Conservation (phyloP, 1,139 yeast genomes). For the Yarrowia galli region DNA sequence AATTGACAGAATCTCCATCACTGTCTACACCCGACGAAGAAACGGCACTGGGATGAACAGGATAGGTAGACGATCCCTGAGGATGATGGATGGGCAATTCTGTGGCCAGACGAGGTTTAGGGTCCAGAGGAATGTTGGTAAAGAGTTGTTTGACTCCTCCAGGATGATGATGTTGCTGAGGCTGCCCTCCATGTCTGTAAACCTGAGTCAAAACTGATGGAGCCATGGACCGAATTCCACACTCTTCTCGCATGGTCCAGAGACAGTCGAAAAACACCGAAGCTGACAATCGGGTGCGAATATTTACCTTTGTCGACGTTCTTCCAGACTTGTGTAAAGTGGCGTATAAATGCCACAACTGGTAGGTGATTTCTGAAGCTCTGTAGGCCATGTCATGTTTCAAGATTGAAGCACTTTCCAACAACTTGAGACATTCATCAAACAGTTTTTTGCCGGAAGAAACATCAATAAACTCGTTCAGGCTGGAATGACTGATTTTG, state of each 20-base stretch:
- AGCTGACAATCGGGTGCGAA: slow-evolving; percentile 87
- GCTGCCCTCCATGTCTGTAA: slow-evolving; percentile 41
- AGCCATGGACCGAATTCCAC: slow-evolving; percentile 60
- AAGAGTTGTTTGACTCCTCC: slow-evolving; percentile 41
- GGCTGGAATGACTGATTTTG: slow-evolving; percentile 76
- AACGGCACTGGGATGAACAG: slow-evolving; percentile 6
- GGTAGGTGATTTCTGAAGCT: slow-evolving; percentile 91
- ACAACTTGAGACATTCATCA: slow-evolving; percentile 70
- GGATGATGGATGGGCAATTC: slow-evolving; percentile 26
- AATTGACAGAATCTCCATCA: slow-evolving; percentile 10
- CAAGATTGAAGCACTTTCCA: slow-evolving; percentile 80
- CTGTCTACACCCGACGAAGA: neutral
- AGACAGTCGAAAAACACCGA: slow-evolving; percentile 91
- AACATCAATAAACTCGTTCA: slow-evolving; percentile 70
- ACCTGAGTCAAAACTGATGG: slow-evolving; percentile 50
- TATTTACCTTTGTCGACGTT: slow-evolving; percentile 54
- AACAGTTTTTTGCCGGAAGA: slow-evolving; percentile 77
- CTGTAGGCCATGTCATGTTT: slow-evolving; percentile 93
- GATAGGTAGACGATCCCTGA: slow-evolving; percentile 22
- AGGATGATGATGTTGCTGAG: slow-evolving; percentile 40
- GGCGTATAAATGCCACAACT: slow-evolving; percentile 87
- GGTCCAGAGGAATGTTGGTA: slow-evolving; percentile 37
- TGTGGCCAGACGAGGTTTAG: slow-evolving; percentile 33
- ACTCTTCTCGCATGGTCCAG: slow-evolving; percentile 81
- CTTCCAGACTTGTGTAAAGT: slow-evolving; percentile 42